Evolutionary conservation across 495 filamentous ascomycete species (phyloP).

Genomic region (Penicillium waksmanii): DNA sequence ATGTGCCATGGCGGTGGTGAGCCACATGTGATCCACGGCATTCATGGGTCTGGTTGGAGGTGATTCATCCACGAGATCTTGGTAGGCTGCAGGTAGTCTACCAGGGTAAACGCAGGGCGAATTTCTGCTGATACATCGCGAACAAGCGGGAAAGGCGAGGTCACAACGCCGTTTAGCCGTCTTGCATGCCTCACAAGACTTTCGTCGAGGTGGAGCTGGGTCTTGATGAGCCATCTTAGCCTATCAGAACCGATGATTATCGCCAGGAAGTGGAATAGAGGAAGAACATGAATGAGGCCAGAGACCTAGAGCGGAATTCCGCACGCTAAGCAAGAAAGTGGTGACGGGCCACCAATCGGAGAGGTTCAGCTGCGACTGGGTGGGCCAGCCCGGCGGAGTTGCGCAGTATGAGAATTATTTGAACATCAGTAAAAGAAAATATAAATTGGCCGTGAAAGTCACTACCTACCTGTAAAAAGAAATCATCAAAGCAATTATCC

Average conservation of each 20-base stretch:
- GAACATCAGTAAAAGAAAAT: no score
- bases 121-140: conserved; percentile 47
- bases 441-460: no score
- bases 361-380: background rate
- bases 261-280: background rate
- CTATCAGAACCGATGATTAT: background rate
- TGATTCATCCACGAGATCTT: conserved; percentile 2
- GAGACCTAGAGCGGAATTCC: conserved; percentile 32
- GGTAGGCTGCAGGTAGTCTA: conserved; percentile 15
- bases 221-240: conserved; percentile 2
- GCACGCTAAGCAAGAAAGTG: conserved; percentile 25
- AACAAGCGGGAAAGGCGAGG: conserved; percentile 49
- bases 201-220: conserved; percentile 46
- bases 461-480: background rate
- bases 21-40: background rate
- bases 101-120: conserved; percentile 50
- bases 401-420: conserved; percentile 8
- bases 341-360: conserved; percentile 10
- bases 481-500: background rate
- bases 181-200: conserved; percentile 57
- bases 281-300: background rate
- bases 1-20: background rate
- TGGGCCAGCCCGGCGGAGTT: conserved; percentile 16
- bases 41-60: background rate
- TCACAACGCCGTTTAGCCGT: conserved; percentile 58